These are phyloP conservation scores for Aureobasidium zeae DNA, from an alignment of 2,329 filamentous ascomycete genomes.

Conservation along the genomic window DNA sequence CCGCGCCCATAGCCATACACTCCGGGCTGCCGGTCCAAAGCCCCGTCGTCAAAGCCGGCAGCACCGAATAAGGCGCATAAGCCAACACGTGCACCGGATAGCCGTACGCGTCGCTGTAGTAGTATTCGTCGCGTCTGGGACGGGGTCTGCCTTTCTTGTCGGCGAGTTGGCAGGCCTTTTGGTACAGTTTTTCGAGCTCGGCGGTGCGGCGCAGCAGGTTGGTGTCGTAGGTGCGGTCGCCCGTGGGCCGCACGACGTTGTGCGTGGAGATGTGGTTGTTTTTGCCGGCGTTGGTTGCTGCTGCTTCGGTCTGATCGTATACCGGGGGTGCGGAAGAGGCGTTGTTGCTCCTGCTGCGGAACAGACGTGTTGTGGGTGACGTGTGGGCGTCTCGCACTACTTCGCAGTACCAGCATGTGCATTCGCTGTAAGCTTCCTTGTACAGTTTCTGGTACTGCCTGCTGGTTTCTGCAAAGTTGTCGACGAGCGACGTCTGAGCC, in stretches of 20 bases:
- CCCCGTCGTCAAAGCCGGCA: constrained; percentile 24
- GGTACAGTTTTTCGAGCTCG: constrained; percentile 49
- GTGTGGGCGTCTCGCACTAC: constrained; percentile 52
- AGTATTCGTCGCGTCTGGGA: constrained; percentile 31
- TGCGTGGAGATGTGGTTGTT: constrained; percentile 66
- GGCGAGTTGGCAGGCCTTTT: constrained; percentile 31
- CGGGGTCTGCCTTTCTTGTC: constrained; percentile 30
- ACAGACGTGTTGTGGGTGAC: constrained; percentile 36
- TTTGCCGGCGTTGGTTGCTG: constrained; percentile 44
- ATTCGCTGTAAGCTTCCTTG: constrained; percentile 61
- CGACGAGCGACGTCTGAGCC: constrained; percentile 54
- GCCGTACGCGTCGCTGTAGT: constrained; percentile 36
- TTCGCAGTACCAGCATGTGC: constrained; percentile 80
- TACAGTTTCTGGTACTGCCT: constrained; percentile 59
- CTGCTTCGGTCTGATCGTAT: constrained; percentile 29
- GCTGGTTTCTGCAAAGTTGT: constrained; percentile 63
- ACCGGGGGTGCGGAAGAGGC: constrained; percentile 30
- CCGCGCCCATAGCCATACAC: constrained; percentile 35
- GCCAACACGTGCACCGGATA: constrained; percentile 37
- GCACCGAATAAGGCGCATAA: constrained; percentile 40
- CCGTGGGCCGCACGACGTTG: constrained; percentile 48
- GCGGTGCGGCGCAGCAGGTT: constrained; percentile 25
- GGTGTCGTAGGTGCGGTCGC: constrained; percentile 21
- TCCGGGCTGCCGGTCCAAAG: constrained; percentile 38
- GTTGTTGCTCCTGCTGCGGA: constrained; percentile 40